Base-by-base conservation (phyloP, 176 grass and related monocot genomes). In the Paspalum notatum region DNA sequence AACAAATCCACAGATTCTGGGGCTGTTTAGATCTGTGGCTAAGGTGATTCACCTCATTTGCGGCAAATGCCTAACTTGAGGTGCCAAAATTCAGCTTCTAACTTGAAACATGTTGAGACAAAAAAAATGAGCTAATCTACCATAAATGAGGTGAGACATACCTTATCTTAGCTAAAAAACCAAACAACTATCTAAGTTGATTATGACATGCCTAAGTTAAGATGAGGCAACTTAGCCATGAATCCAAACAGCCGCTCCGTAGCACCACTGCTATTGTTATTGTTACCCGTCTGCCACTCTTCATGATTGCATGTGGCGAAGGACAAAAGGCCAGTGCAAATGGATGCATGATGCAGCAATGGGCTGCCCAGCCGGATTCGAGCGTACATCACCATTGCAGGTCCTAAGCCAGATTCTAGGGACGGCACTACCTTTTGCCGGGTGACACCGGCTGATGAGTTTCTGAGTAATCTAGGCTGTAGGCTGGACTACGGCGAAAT, bases 371-470 rank as follows among this genome's bases (percentile, higher is more conserved):
- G 43, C 26, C 42, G 7, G 74, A 66, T 80, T 80, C 27, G 14
- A 42, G 37, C 77, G 20, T 1, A 12, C 60, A 38, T 49, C 57
- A 32, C 46, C 38, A 38, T 76, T 44, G 54, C 6, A 57, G 47
- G 20, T 55, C 46, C 21, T 71, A 9, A 25, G 52, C 39, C 52
- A 20, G 26, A 65, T 26, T 44, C 48, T 50, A 54, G 51, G 21
- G 15, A 58, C 39, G 42, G 68, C 66, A 39, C 66, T 49, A 71
- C 32, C 39, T 65, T 74, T 18, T 86, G 49, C 77, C 41, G 60
- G 60, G 49, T 76, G 15, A 14, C 37, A 40, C 1, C 72, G 13
- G 66, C 66, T 68, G 66, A 24, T 20, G 20, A 45, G n/a, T 47
- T 66, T 21, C 64, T 16, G 39, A 20, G 51, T 18, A 5, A 65